Percentiles rank a stretch among this genome's conserved stretches.
Conservation (phyloP, 371 early-diverging fungal genomes). For the Actinomortierella wolfii region DNA sequence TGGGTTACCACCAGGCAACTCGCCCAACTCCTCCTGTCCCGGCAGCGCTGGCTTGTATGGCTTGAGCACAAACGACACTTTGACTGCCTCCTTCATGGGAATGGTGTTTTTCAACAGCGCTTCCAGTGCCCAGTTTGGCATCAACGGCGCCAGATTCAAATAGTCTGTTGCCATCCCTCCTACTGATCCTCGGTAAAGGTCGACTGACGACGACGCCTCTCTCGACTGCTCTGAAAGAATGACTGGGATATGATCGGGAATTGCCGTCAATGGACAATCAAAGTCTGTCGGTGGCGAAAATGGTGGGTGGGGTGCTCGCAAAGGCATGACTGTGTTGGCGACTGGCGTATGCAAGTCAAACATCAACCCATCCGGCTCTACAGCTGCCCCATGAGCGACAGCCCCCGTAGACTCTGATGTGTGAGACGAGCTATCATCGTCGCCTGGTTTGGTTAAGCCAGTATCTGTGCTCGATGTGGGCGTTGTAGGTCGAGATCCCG, state of each 20-base stretch:
- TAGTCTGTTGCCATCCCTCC: constrained; percentile 58
- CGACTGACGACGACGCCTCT: constrained; percentile 78
- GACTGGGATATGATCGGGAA: constrained; percentile 73
- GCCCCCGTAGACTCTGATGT: neutral
- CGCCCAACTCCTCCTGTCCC: constrained; percentile 18
- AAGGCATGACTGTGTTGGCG: neutral
- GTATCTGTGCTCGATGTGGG: no score
- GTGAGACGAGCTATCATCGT: neutral
- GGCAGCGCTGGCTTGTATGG: constrained; percentile 62
- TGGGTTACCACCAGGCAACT: constrained; percentile 57
- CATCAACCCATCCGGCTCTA: neutral
- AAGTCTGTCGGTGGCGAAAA: constrained; percentile 53
- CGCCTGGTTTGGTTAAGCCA: no score
- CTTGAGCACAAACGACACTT: constrained; percentile 82
- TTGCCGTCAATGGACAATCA: constrained; percentile 64
- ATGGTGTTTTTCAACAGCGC: constrained; percentile 57
- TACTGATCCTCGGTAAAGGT: constrained; percentile 76
- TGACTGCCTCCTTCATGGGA: constrained; percentile 74
- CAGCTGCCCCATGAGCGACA: constrained; percentile 8
- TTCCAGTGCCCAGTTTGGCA: constrained; percentile 60
- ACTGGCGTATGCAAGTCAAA: neutral
- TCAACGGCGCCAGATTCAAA: constrained; percentile 36
- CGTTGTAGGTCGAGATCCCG: no score
- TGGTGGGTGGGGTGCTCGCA: constrained; percentile 36
- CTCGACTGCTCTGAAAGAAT: constrained; percentile 81